Conservation (phyloP, 495 filamentous ascomycete species). For the Coniosporium apollinis region DNA sequence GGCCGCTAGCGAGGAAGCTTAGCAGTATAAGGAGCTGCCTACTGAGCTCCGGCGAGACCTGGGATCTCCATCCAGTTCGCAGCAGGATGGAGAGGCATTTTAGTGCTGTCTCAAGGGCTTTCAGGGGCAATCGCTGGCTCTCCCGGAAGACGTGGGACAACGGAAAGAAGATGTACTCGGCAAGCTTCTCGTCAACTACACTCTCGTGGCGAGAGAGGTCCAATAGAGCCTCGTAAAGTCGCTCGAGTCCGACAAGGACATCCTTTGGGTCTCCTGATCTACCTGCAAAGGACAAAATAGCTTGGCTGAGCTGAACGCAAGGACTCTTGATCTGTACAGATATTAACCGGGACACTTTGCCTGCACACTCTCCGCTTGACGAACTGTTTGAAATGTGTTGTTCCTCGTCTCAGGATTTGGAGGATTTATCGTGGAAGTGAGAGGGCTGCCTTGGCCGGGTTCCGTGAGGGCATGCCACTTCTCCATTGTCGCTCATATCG, state of each 20-base stretch:
- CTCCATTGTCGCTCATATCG: too few species aligned
- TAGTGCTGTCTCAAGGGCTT: conserved; percentile 57
- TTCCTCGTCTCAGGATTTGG: neutral
- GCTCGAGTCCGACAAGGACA: conserved; percentile 34
- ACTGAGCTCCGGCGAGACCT: conserved; percentile 48
- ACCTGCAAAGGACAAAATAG: conserved; percentile 44
- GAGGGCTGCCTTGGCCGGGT: too few species aligned
- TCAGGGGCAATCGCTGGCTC: conserved; percentile 51
- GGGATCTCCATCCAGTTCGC: conserved; percentile 55
- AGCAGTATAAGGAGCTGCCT: conserved; percentile 77
- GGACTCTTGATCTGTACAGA: conserved; percentile 59
- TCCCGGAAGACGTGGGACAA: conserved; percentile 72
- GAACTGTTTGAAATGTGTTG: neutral
- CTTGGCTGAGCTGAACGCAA: conserved; percentile 64
- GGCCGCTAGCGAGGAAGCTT: conserved; percentile 62
- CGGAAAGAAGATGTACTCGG: conserved; percentile 90
- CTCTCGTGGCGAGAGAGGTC: conserved; percentile 32
- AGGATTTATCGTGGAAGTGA: too few species aligned
- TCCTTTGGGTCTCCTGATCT: conserved; percentile 33
- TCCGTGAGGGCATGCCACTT: too few species aligned
- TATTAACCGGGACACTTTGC: conserved; percentile 1
- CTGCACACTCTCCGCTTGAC: neutral
- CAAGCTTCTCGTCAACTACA: conserved; percentile 61
- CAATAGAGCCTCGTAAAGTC: conserved; percentile 35
- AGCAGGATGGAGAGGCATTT: conserved; percentile 57